phyloP scores from a whole-genome alignment of 164 flowering plant genomes.

The Stephania japonica region DNA sequence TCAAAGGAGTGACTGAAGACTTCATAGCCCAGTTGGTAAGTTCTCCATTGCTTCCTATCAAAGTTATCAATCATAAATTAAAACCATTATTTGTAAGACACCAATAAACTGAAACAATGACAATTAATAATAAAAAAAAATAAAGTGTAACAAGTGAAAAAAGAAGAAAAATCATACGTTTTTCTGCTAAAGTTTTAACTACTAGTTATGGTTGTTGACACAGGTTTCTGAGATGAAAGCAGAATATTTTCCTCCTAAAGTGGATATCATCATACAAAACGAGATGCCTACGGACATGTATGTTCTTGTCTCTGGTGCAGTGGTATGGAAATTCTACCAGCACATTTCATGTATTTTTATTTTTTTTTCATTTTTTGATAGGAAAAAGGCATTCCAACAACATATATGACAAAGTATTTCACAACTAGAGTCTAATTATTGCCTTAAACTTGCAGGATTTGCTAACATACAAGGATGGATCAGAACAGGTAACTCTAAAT shows the following conservation, averaged over 20 bases:
- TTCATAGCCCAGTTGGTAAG: slow-evolving; percentile 54
- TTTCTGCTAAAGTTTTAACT: neutral
- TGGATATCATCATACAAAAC: slow-evolving; percentile 74
- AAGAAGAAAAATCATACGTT: neutral
- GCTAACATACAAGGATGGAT: slow-evolving; percentile 51
- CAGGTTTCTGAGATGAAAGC: slow-evolving; percentile 89
- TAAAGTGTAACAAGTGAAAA: neutral
- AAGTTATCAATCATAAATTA: neutral
- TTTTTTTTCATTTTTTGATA: too few relatives aligned
- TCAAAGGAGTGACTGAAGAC: slow-evolving; percentile 65
- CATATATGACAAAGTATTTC: neutral
- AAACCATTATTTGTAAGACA: neutral
- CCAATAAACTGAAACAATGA: neutral
- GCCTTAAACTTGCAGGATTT: slow-evolving; percentile 54
- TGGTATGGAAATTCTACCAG: slow-evolving; percentile 40
- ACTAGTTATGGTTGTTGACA: slow-evolving; percentile 4
- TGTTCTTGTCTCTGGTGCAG: slow-evolving; percentile 72
- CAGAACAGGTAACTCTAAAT: slow-evolving; percentile 51
- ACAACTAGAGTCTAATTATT: slow-evolving; percentile 13
- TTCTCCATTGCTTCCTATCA: neutral
- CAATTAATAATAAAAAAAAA: neutral
- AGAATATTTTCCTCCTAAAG: slow-evolving; percentile 87
- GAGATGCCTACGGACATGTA: slow-evolving; percentile 89
- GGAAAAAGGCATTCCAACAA: neutral
- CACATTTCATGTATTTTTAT: too few relatives aligned